Evolutionary conservation across 176 grass and related monocot species (phyloP).

Genomic region (Oryza coarctata): DNA sequence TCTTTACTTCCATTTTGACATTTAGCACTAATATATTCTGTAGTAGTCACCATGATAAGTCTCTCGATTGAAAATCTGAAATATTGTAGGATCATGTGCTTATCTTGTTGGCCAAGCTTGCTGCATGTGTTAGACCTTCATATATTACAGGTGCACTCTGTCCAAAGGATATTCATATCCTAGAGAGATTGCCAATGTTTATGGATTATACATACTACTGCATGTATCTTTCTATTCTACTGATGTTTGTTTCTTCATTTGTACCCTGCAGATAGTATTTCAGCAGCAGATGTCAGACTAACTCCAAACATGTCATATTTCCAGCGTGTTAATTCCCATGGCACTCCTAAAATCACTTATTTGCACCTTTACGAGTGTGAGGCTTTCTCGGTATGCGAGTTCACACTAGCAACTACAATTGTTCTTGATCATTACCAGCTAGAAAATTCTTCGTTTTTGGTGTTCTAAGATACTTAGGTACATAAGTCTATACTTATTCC

Average conservation of each 20-base stretch:
- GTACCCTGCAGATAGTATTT: constrained; percentile 47
- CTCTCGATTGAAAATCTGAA: not conserved
- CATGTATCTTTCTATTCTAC: not conserved
- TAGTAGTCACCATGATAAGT: not conserved
- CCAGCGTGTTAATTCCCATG: not conserved
- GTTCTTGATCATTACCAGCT: not conserved
- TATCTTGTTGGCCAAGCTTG: constrained; percentile 16
- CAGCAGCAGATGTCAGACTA: constrained; percentile 51
- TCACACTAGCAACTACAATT: not conserved
- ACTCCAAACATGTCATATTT: constrained; percentile 51
- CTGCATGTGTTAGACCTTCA: not conserved
- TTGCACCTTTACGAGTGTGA: constrained; percentile 50
- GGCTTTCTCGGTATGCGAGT: constrained; percentile 58
- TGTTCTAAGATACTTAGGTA: not conserved
- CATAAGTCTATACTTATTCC: constrained; percentile 8
- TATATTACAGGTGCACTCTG: constrained; percentile 1
- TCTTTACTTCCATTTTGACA: not conserved
- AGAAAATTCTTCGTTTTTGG: not conserved
- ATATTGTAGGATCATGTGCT: not conserved
- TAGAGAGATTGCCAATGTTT: not conserved
- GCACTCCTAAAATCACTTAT: constrained; percentile 52
- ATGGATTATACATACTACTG: not conserved
- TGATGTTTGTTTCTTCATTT: not conserved
- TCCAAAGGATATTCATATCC: not conserved
- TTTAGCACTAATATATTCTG: not conserved